Evolutionary conservation across 768 basidiomycete species (phyloP).

Genomic region (Epithele typhae): DNA sequence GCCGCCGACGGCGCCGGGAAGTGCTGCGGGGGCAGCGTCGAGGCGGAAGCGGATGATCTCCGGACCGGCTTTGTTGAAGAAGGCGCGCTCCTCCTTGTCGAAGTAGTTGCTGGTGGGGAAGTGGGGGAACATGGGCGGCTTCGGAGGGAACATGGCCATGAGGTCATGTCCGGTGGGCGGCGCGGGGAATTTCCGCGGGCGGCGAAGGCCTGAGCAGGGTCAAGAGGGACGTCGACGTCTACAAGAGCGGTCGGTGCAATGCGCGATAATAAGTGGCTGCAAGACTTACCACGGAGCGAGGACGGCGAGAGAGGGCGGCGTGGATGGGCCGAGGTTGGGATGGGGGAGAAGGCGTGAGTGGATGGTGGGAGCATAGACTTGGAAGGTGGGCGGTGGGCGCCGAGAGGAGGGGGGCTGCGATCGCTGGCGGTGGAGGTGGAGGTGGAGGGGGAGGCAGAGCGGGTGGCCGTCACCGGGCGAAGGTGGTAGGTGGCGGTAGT

Average conservation of each 20-base stretch:
- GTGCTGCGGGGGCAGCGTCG: constrained; percentile 31
- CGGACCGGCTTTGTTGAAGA: constrained; percentile 74
- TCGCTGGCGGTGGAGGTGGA: constrained; percentile 43
- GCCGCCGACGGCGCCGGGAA: not conserved
- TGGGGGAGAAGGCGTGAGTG: constrained; percentile 28
- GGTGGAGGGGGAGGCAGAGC: constrained; percentile 51
- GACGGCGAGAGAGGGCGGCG: constrained; percentile 62
- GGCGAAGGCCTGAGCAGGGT: constrained; percentile 35
- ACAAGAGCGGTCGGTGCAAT: too few species aligned
- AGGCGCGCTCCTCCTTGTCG: constrained; percentile 71
- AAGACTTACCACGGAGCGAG: constrained; percentile 53
- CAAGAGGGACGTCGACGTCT: constrained; percentile 65
- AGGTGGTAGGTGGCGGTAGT: constrained; percentile 41
- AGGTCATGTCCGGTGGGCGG: constrained; percentile 80
- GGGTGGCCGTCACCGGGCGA: constrained; percentile 48
- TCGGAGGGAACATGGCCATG: constrained; percentile 79
- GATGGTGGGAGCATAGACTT: constrained; percentile 8
- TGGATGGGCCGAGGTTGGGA: constrained; percentile 28
- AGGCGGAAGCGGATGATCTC: constrained; percentile 74
- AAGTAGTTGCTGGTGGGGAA: constrained; percentile 73
- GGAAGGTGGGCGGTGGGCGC: constrained; percentile 3
- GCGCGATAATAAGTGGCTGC: too few species aligned
- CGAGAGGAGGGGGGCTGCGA: constrained; percentile 29
- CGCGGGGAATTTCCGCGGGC: constrained; percentile 59
- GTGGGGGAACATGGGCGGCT: constrained; percentile 57